Percentiles rank a stretch among this genome's conserved stretches.
phyloP scores from a whole-genome alignment of 148 eudicot genomes.

The Spergularia bocconei region DNA sequence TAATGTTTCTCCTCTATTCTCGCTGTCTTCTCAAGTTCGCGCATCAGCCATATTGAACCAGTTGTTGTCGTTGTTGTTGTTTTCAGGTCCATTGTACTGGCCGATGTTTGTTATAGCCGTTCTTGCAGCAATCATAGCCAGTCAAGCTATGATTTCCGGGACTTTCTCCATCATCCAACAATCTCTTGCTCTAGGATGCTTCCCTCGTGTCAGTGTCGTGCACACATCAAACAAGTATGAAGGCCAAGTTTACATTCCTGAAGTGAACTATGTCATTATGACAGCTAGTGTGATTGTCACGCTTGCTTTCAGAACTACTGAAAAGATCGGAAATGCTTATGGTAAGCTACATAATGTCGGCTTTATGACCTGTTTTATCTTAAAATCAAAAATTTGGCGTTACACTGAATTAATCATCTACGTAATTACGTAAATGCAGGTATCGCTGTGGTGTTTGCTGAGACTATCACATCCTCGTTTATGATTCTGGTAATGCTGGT shows the following conservation, averaged over 20 bases:
- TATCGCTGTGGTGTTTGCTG: slow-evolving; percentile 65
- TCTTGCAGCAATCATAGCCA: slow-evolving; percentile 54
- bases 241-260: slow-evolving; percentile 58
- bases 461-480: slow-evolving; percentile 56
- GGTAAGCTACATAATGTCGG: slow-evolving; percentile 17
- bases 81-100: slow-evolving; percentile 52
- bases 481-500: slow-evolving; percentile 51
- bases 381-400: no score
- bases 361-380: not conserved
- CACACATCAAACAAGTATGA: slow-evolving; percentile 48
- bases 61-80: not conserved
- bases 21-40: not conserved
- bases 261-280: slow-evolving; percentile 51
- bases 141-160: slow-evolving; percentile 58
- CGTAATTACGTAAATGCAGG: slow-evolving; percentile 33
- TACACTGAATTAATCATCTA: no score
- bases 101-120: slow-evolving; percentile 55
- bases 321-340: slow-evolving; percentile 46
- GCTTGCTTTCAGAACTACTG: slow-evolving; percentile 42
- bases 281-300: slow-evolving; percentile 43
- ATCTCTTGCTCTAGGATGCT: slow-evolving; percentile 51
- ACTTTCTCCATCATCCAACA: slow-evolving; percentile 57
- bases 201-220: slow-evolving; percentile 50
- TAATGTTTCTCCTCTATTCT: not conserved
- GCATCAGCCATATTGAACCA: not conserved